Percentiles rank a stretch among this genome's conserved stretches.
Evolutionary conservation across 2,329 filamentous ascomycete genomes (phyloP).

Genomic region (Calonectria hawksworthii): DNA sequence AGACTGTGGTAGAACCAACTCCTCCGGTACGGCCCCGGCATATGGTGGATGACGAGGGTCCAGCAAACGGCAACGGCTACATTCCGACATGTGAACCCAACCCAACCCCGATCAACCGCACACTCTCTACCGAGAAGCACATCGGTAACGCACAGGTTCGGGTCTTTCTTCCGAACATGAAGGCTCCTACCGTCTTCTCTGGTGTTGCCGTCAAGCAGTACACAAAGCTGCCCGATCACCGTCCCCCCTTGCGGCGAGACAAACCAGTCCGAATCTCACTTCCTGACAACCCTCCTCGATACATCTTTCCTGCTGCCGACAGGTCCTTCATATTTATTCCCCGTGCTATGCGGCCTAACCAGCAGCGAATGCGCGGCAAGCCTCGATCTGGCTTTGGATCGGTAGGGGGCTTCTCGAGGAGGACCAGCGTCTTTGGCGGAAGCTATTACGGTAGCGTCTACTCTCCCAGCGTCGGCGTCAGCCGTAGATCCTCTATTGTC

Average conservation of each 20-base stretch:
- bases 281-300: slow-evolving; percentile 82
- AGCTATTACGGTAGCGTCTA: slow-evolving; percentile 83
- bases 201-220: slow-evolving; percentile 89
- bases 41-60: slow-evolving; percentile 61
- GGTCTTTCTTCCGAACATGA: slow-evolving; percentile 83
- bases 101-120: slow-evolving; percentile 77
- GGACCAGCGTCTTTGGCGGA: slow-evolving; percentile 85
- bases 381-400: slow-evolving; percentile 79
- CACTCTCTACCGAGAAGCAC: slow-evolving; percentile 85
- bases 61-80: slow-evolving; percentile 66
- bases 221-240: slow-evolving; percentile 93
- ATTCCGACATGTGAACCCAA: slow-evolving; percentile 72
- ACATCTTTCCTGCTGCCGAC: slow-evolving; percentile 91
- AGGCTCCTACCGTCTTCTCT: slow-evolving; percentile 77
- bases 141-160: slow-evolving; percentile 89
- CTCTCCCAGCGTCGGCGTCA: slow-evolving; percentile 89
- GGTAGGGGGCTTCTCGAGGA: slow-evolving; percentile 77
- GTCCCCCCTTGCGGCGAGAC: slow-evolving; percentile 92
- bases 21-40: slow-evolving; percentile 58
- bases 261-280: slow-evolving; percentile 96
- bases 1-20: slow-evolving; percentile 68
- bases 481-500: slow-evolving; percentile 84
- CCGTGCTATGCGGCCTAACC: slow-evolving; percentile 91
- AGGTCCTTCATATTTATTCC: slow-evolving; percentile 99
- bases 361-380: slow-evolving; percentile 80